Evolutionary conservation across 2,329 filamentous ascomycete genomes (phyloP).

Genomic region (Metarhizium guizhouense): DNA sequence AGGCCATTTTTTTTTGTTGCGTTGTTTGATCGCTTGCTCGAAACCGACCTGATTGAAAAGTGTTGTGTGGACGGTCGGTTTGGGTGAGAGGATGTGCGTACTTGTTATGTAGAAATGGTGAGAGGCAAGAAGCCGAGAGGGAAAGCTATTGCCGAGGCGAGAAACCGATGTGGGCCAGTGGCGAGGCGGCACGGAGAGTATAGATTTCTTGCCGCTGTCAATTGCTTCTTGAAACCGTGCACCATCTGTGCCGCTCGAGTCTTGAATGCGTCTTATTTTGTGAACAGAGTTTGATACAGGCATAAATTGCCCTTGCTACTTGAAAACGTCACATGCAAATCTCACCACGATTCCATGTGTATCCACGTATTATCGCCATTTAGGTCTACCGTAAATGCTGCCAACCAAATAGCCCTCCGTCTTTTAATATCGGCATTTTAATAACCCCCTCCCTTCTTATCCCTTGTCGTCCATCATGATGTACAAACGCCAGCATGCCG

Average conservation of each 20-base stretch:
- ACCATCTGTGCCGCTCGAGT: too few species aligned
- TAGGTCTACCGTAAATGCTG: not conserved
- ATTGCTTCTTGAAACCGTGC: too few species aligned
- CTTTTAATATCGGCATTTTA: not conserved
- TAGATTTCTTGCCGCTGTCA: not conserved
- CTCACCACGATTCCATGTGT: not conserved
- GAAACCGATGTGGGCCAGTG: not conserved
- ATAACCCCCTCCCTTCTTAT: not conserved
- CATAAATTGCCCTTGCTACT: not conserved
- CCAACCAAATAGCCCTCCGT: not conserved
- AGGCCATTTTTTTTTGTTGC: conserved; percentile 3
- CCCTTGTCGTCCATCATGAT: conserved; percentile 9
- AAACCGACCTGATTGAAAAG: not conserved
- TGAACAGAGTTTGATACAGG: not conserved
- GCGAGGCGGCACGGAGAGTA: not conserved
- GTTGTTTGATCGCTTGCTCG: not conserved
- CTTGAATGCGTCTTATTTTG: not conserved
- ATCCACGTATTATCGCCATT: not conserved
- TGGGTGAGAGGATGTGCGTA: not conserved
- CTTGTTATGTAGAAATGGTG: not conserved
- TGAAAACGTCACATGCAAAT: not conserved
- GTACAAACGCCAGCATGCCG: conserved; percentile 12
- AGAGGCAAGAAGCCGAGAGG: not conserved
- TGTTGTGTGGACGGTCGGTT: not conserved
- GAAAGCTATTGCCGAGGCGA: not conserved